Evolutionary conservation across 176 grass and related monocot species (phyloP).

Genomic region (Oropetium thomaeum): DNA sequence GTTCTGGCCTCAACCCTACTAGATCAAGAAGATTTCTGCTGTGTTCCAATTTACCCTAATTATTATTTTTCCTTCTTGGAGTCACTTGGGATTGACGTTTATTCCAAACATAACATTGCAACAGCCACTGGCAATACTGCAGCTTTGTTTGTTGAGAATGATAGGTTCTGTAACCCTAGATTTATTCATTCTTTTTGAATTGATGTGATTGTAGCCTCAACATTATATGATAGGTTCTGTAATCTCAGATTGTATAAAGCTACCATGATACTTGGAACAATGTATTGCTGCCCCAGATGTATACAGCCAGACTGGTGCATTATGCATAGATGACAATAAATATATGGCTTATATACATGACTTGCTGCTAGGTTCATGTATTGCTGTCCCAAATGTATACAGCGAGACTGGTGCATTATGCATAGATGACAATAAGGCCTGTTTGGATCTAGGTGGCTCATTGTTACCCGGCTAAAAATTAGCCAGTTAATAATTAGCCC

Average conservation of each 20-base stretch:
- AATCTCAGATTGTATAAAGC: too few relatives aligned
- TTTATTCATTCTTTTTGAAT: neutral
- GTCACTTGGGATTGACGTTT: neutral
- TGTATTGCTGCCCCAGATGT: neutral
- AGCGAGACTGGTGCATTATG: too few relatives aligned
- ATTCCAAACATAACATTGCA: neutral
- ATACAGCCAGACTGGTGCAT: too few relatives aligned
- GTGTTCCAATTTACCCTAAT: neutral
- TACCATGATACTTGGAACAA: neutral
- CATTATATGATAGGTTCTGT: too few relatives aligned
- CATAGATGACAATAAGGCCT: too few relatives aligned
- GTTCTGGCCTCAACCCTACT: neutral
- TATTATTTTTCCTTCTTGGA: neutral
- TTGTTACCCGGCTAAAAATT: too few relatives aligned
- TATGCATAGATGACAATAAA: too few relatives aligned
- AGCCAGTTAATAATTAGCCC: too few relatives aligned
- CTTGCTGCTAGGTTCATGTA: too few relatives aligned
- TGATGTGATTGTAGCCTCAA: neutral
- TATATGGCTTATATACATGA: too few relatives aligned
- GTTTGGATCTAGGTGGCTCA: too few relatives aligned
- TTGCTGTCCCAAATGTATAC: neutral
- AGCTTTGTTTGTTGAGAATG: neutral
- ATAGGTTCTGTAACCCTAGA: neutral
- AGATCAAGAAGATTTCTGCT: neutral
- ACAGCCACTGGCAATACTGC: neutral